Conservation (phyloP, 2,329 filamentous ascomycete species). For the Sporothrix protearum region DNA sequence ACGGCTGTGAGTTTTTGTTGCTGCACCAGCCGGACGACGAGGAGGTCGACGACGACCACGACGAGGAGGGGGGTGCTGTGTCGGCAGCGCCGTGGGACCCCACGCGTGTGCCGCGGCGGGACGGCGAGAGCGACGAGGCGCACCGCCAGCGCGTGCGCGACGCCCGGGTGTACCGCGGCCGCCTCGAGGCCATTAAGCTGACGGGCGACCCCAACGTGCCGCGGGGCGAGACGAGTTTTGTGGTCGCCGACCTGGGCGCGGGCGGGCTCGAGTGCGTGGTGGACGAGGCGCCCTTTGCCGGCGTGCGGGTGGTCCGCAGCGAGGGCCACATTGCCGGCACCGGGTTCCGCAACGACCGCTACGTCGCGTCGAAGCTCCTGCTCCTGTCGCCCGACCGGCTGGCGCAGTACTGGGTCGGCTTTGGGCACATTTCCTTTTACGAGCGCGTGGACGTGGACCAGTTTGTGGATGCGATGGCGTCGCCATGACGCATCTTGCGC, state of each 20-base stretch:
- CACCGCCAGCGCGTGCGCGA: slow-evolving; percentile 46
- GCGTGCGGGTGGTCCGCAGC: slow-evolving; percentile 68
- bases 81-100: slow-evolving; percentile 32
- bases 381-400: slow-evolving; percentile 72
- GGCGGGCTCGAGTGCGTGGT: slow-evolving; percentile 62
- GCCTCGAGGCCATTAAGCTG: slow-evolving; percentile 80
- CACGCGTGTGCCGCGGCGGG: slow-evolving; percentile 37
- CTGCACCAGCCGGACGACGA: slow-evolving; percentile 68
- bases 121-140: slow-evolving; percentile 45
- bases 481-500: background rate
- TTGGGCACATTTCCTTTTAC: slow-evolving; percentile 59
- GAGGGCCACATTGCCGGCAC: slow-evolving; percentile 29
- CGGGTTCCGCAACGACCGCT: slow-evolving; percentile 47
- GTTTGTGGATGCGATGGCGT: slow-evolving; percentile 34
- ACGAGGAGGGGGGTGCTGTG: too few relatives aligned
- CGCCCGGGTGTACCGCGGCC: slow-evolving; percentile 57
- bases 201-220: slow-evolving; percentile 91
- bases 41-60: too few relatives aligned
- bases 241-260: slow-evolving; percentile 71
- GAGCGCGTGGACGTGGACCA: slow-evolving; percentile 57
- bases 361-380: slow-evolving; percentile 71
- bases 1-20: slow-evolving; percentile 85
- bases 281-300: slow-evolving; percentile 66
- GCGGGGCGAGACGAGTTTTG: slow-evolving; percentile 77
- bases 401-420: slow-evolving; percentile 75